Base-by-base conservation (phyloP, 306 rosid species). In the Fagus sylvatica region DNA sequence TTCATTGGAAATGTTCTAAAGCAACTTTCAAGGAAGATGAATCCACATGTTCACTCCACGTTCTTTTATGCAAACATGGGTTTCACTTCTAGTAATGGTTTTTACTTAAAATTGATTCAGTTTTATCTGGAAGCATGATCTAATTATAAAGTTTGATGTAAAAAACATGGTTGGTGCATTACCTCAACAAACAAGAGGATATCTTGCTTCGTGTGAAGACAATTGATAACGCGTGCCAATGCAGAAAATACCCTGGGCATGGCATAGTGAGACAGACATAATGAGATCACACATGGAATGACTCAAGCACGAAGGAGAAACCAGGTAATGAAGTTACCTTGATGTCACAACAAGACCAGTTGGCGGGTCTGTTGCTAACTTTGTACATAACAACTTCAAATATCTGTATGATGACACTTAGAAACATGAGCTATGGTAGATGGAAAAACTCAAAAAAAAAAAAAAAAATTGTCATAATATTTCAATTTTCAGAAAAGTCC, bases 201-300 rank as follows among this genome's bases (percentile, higher is more conserved):
- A 81, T 94, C 91, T 69, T 79, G 85, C 87, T 94, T 94, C 87
- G 82, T 41, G 76, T 85, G 82, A 83, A 91, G 91, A 80, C 85
- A 66, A 75, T 85, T 81, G 84, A 89, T 78, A 78, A 89, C 82
- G 78, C 69, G 72, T 79, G 91, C 81, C 88, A 91, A 74, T 65
- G 88, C 89, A 53, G 84, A 82, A 79, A 75, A 85, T 61, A 91
- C 48, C 88, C 98, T 90, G 92, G 39, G 28, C 59, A 81, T 36
- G 78, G 74, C 13, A 82, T 39, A 76, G 75, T 42, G 83, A 69
- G 41, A 59, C 6, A 53, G 61, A 10, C 15, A 33, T 4, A 59
- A 10, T 34, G 67, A 60, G 53, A 78, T 68, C 17, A 48, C 11
- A 51, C 40, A 53, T 36, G 64, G 19, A 83, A 72, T 32, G 67